phyloP scores from a whole-genome alignment of 768 basidiomycete species.

The Boletus insuetus region DNA sequence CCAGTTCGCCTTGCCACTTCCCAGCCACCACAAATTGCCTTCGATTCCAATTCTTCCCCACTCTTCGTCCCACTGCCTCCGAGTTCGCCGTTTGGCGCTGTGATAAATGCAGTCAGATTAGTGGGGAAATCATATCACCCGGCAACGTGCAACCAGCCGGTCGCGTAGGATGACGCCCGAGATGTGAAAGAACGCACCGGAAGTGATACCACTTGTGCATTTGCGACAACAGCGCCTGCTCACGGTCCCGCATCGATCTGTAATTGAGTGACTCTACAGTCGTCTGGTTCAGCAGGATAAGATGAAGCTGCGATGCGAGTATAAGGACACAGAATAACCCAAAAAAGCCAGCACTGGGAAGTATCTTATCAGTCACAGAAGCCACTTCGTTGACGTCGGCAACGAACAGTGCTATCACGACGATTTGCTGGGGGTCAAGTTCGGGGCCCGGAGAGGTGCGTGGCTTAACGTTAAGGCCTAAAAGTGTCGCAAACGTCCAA shows the following conservation, averaged over 20 bases:
- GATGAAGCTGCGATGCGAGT: conserved; percentile 51
- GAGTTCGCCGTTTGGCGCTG: conserved; percentile 50
- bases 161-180: not conserved
- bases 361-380: conserved; percentile 4
- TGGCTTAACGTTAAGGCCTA: conserved; percentile 48
- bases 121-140: not conserved
- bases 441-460: conserved; percentile 18
- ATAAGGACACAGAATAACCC: conserved; percentile 64
- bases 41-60: conserved; percentile 78
- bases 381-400: not conserved
- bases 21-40: conserved; percentile 87
- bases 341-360: conserved; percentile 64
- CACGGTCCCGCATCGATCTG: conserved; percentile 62
- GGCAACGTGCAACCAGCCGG: not conserved
- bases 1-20: conserved; percentile 64
- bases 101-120: not conserved
- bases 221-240: conserved; percentile 46
- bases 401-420: conserved; percentile 71
- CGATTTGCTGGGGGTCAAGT: conserved; percentile 68
- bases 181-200: conserved; percentile 39
- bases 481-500: conserved; percentile 61
- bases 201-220: conserved; percentile 55
- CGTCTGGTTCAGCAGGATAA: conserved; percentile 64
- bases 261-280: conserved; percentile 77
- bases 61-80: conserved; percentile 65